Base-by-base conservation (phyloP, 352 stramenopile species). In the Phytopythium litorale region DNA sequence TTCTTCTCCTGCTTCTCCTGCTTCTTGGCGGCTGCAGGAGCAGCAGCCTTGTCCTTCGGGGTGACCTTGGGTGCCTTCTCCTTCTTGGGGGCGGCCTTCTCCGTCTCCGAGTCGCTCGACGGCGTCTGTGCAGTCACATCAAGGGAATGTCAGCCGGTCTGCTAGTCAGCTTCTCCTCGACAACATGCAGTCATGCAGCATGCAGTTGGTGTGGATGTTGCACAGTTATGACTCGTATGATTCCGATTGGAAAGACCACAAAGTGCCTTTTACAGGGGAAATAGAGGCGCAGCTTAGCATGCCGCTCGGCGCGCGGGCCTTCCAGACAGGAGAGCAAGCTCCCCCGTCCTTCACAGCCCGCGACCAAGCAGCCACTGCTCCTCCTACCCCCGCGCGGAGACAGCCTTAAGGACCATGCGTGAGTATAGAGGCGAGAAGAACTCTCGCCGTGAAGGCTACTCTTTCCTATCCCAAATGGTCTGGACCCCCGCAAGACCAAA, bases 221-320 rank as follows among this genome's bases (percentile, higher is more conserved):
- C 85, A 90, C 79, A 90, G 85, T 92, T 94, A 94, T 94, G 85
- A 94, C 85, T 94, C 85, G 85, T 94, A 94, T 94, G 85, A 92
- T 88, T 94, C 84, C 84, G 84, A 94, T 80, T 33, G 82, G 73
- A 83, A 72, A 87, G 77, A 79, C 78, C 60, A 75, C 61, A 71
- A 52, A 83, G 66, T 81, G 76, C 76, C 76, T 86, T 84, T 86
- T 89, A 83, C 69, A 68, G 60, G 42, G 63, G 71, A 66, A 81
- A 81, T 62, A 81, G 63, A 56, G 57, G 48, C 54, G 58, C 59
- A 59, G 58, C 63, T 64, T 53, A 37, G 37, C 48, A n/a, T 50
- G 40, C 15, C 53, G 23, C 30, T 13, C 16, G 8, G 40, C n/a
- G 30, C 7, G 40, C 18, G 28, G 8, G 33, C 35, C 35, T 32